Base-by-base conservation (phyloP, 176 grass and related monocot species). In the Triticum urartu region DNA sequence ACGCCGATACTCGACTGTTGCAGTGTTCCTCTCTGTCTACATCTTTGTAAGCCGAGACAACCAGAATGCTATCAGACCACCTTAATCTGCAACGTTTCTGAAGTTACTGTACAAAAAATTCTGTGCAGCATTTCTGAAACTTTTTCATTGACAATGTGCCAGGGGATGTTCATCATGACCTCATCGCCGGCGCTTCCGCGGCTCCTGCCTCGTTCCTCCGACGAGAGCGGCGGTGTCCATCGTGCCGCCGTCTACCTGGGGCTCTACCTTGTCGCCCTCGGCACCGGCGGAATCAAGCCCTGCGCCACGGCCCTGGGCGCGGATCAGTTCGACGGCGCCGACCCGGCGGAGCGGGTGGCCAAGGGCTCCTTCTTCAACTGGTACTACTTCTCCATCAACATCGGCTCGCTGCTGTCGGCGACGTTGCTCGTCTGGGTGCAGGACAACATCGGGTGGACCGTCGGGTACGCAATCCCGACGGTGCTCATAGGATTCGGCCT, bases 331-430 rank as follows among this genome's bases (percentile, higher is more conserved):
- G 71, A 74, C 12, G 10, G n/a, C 22, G 12, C 71, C 71, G 71
- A 47, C n/a, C 39, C 71, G 12, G 6, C 4, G 71, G 71, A 74
- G 39, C 71, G 71, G 22, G 6, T 74, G 40, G 43, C 39, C 71
- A 74, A 74, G 71, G 71, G 39, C 0, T 74, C 71, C 71, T 74
- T 74, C 71, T 74, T 74, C 40, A 74, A 74, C 71, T 74, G 21
- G n/a, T 74, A 74, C 71, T 74, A 74, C n/a, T 73, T 73, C 70
- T 42, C 43, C 0, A 9, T 73, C n/a, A 73, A 73, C 39, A 45
- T 73, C 3, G 70, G 70, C n/a, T 45, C 39, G n/a, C 70, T 73
- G n/a, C 70, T 73, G 70, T 25, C 70, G 24, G 39, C 70, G 6
- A 45, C 70, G 17, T 5, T 56, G 52, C 52, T 56, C 13, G 52